Evolutionary conservation across 148 eudicot species (phyloP).

Genomic region (Nyssa sinensis): DNA sequence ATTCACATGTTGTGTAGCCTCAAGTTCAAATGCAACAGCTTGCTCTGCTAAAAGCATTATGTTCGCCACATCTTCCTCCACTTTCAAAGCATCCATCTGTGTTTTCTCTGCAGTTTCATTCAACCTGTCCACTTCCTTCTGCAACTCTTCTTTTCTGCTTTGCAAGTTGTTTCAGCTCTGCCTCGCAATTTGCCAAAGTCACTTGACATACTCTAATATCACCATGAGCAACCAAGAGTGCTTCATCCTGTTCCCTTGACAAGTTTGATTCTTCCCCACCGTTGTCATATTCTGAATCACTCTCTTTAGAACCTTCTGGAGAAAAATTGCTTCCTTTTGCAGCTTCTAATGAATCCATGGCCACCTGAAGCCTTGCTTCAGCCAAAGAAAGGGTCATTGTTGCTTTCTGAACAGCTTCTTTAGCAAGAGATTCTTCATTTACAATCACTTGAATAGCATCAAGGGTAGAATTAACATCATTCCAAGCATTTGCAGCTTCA

Average conservation of each 20-base stretch:
- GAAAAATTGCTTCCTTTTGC: slow-evolving; percentile 39
- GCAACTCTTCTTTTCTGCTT: slow-evolving; percentile 71
- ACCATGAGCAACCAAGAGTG: slow-evolving; percentile 54
- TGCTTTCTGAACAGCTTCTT: slow-evolving; percentile 79
- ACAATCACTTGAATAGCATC: slow-evolving; percentile 52
- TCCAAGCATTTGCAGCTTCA: slow-evolving; percentile 70
- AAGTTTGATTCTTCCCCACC: slow-evolving; percentile 38
- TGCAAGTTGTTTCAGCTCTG: slow-evolving; percentile 56
- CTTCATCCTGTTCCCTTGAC: slow-evolving; percentile 50
- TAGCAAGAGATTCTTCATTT: slow-evolving; percentile 62
- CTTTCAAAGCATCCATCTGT: slow-evolving; percentile 57
- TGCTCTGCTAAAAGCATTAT: slow-evolving; percentile 95
- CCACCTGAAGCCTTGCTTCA: slow-evolving; percentile 77
- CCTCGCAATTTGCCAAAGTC: slow-evolving; percentile 62
- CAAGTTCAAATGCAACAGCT: slow-evolving; percentile 92
- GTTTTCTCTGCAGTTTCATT: slow-evolving; percentile 73
- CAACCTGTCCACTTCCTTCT: slow-evolving; percentile 66
- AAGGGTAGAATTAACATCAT: slow-evolving; percentile 47
- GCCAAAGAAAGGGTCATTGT: slow-evolving; percentile 81
- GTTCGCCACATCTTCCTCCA: slow-evolving; percentile 88
- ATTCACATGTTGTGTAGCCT: slow-evolving; percentile 74
- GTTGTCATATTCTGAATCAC: slow-evolving; percentile 41
- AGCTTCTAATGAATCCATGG: slow-evolving; percentile 55
- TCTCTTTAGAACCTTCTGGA: slow-evolving; percentile 28
- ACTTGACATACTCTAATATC: slow-evolving; percentile 54